Conservation (phyloP, 805 yeast species). For the Hermanozyma aechmeae region DNA sequence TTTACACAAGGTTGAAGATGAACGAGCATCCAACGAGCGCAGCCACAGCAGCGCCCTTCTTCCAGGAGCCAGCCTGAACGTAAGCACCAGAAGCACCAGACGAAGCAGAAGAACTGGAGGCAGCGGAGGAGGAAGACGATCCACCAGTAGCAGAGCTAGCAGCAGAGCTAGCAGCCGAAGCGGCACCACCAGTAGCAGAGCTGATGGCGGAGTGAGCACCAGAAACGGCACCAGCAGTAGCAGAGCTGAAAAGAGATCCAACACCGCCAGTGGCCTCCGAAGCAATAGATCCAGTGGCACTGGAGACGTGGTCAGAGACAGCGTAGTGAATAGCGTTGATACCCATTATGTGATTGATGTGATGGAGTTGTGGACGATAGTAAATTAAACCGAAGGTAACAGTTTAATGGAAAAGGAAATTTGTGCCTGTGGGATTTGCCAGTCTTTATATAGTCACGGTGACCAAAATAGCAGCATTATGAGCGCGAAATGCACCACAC, state of each 20-base stretch:
- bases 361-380: neutral
- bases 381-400: no score
- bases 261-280: neutral
- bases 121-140: slow-evolving; percentile 2
- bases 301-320: slow-evolving; percentile 7
- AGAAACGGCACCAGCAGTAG: no score
- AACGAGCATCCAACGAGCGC: slow-evolving; percentile 28
- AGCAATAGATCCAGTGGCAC: neutral
- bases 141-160: slow-evolving; percentile 6
- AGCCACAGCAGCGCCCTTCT: slow-evolving; percentile 26
- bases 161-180: slow-evolving; percentile 5
- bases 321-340: slow-evolving; percentile 24
- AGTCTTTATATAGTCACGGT: no score
- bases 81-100: slow-evolving; percentile 7
- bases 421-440: no score
- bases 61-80: slow-evolving; percentile 21
- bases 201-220: no score
- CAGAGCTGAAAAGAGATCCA: no score
- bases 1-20: slow-evolving; percentile 15
- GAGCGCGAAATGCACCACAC: no score
- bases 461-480: no score
- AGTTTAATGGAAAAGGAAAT: no score
- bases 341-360: slow-evolving; percentile 9
- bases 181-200: neutral
- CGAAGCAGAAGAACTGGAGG: slow-evolving; percentile 7